Evolutionary conservation across 2,329 filamentous ascomycete genomes (phyloP).

Genomic region (Nemania sp.): DNA sequence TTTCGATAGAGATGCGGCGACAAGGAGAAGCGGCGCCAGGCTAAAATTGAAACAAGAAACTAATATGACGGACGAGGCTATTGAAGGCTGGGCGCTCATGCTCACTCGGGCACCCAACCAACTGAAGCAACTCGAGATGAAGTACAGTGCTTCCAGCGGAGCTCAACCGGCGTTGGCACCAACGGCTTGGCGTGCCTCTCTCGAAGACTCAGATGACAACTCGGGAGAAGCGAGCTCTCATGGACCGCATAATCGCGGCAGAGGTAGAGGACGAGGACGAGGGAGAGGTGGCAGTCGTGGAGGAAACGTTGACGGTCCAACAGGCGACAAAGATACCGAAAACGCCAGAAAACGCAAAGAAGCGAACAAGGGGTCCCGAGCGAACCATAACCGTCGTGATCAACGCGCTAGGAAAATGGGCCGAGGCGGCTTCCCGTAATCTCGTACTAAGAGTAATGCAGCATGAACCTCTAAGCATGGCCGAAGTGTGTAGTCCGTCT

Average conservation of each 20-base stretch:
- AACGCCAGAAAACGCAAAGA: slow-evolving; percentile 76
- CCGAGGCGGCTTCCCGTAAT: slow-evolving; percentile 50
- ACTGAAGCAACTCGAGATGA: slow-evolving; percentile 70
- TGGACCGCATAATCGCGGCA: slow-evolving; percentile 51
- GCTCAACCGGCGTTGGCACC: slow-evolving; percentile 66
- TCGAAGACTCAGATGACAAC: slow-evolving; percentile 58
- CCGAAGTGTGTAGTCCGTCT: slow-evolving; percentile 29
- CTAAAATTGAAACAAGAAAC: slow-evolving; percentile 71
- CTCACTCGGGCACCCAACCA: slow-evolving; percentile 71
- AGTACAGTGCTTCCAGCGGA: slow-evolving; percentile 67
- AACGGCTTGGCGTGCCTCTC: slow-evolving; percentile 67
- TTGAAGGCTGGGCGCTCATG: slow-evolving; percentile 95
- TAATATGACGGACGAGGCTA: slow-evolving; percentile 87
- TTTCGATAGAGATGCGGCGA: slow-evolving; percentile 73
- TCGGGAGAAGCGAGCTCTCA: slow-evolving; percentile 44
- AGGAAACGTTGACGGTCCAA: slow-evolving; percentile 65
- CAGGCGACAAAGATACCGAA: slow-evolving; percentile 72
- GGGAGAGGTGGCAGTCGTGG: slow-evolving; percentile 56
- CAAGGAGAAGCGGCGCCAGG: slow-evolving; percentile 66
- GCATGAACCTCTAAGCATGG: background rate
- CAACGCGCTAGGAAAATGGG: slow-evolving; percentile 68
- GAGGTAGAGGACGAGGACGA: slow-evolving; percentile 51
- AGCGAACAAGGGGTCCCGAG: slow-evolving; percentile 76
- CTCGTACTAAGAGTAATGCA: no score
- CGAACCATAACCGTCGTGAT: slow-evolving; percentile 85